A percentile compares a stretch with the other conserved stretches of the same genome.
Conservation (phyloP, 2,329 filamentous ascomycete species). For the Fusarium sp. region DNA sequence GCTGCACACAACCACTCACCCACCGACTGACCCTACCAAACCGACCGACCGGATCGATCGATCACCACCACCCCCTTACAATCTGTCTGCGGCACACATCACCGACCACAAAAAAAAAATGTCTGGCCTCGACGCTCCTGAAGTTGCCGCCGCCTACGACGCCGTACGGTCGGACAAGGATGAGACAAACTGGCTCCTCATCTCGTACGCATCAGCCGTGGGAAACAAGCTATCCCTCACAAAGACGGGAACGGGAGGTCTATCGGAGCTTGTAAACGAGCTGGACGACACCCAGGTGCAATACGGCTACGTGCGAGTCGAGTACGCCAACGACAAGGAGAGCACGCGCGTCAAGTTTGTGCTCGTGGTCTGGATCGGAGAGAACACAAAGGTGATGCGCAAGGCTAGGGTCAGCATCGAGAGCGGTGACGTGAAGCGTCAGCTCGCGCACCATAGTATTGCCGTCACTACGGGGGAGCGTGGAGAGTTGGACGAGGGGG, state of each 20-base stretch:
- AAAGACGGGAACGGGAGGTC: constrained; percentile 70
- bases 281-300: constrained; percentile 72
- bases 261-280: constrained; percentile 66
- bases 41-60: constrained; percentile 19
- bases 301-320: constrained; percentile 74
- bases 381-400: constrained; percentile 74
- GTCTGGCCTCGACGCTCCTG: constrained; percentile 69
- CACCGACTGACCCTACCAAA: neutral
- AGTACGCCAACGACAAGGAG: constrained; percentile 79
- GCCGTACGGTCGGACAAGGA: constrained; percentile 76
- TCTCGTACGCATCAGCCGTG: constrained; percentile 68
- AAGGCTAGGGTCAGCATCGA: constrained; percentile 77
- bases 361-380: constrained; percentile 76
- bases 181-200: constrained; percentile 74
- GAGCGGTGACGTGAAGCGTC: constrained; percentile 73
- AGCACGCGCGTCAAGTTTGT: constrained; percentile 76
- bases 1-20: neutral
- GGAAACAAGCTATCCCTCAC: constrained; percentile 69
- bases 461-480: constrained; percentile 72
- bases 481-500: constrained; percentile 70
- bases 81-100: neutral
- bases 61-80: neutral
- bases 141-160: constrained; percentile 74
- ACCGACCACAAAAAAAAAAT: constrained; percentile 50
- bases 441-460: constrained; percentile 74